phyloP scores from a whole-genome alignment of 2,329 filamentous ascomycete genomes.

The Dendryphion nanum region DNA sequence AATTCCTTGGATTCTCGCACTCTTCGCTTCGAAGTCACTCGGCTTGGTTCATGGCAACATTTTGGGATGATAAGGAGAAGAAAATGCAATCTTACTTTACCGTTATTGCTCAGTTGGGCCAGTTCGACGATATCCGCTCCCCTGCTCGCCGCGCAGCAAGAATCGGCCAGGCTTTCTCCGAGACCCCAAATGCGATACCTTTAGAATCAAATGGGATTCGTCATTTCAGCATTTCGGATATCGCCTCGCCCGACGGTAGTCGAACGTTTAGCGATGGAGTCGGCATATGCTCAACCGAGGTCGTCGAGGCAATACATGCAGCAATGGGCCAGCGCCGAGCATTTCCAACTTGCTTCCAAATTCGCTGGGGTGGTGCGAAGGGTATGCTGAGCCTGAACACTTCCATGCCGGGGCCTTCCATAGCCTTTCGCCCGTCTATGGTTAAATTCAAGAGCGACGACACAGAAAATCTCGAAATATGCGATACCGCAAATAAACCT shows the following conservation, averaged over 20 bases:
- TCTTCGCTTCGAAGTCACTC: conserved; percentile 29
- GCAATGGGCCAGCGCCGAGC: neutral
- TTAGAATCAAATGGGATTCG: conserved; percentile 41
- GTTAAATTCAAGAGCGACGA: conserved; percentile 64
- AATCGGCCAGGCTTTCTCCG: conserved; percentile 71
- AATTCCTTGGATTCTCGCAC: conserved; percentile 35
- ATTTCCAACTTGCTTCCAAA: conserved; percentile 63
- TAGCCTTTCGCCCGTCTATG: conserved; percentile 73
- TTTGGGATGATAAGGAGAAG: conserved; percentile 17
- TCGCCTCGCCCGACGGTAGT: conserved; percentile 43
- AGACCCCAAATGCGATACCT: conserved; percentile 55
- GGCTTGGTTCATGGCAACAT: conserved; percentile 34
- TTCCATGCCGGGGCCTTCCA: conserved; percentile 53
- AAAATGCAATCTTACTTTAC: conserved; percentile 59
- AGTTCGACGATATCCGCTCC: conserved; percentile 49
- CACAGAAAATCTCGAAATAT: conserved; percentile 64
- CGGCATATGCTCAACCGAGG: conserved; percentile 63
- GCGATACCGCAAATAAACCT: conserved; percentile 65
- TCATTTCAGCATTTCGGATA: conserved; percentile 44
- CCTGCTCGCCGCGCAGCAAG: conserved; percentile 60
- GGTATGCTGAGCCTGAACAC: conserved; percentile 74
- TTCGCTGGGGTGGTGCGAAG: conserved; percentile 72
- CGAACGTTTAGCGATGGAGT: conserved; percentile 75
- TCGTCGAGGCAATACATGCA: conserved; percentile 50
- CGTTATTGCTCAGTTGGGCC: conserved; percentile 42